Conservation (phyloP, 768 basidiomycete genomes). For the Rhodotorula diobovata region DNA sequence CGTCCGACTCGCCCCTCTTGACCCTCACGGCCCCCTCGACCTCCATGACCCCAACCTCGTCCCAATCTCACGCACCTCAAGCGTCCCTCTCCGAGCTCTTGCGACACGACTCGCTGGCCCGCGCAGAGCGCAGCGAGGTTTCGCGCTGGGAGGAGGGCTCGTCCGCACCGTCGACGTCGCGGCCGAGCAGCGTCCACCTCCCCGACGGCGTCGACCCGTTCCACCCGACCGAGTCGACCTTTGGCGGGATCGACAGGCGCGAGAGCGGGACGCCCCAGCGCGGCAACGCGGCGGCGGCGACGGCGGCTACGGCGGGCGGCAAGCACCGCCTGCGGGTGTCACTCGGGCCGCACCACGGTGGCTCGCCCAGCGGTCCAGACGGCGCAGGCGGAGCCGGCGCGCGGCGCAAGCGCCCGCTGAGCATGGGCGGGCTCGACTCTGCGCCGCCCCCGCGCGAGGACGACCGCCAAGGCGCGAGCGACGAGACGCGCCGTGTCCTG, state of each 20-base stretch:
- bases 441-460: neutral
- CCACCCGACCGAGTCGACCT: slow-evolving; percentile 16
- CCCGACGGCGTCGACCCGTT: slow-evolving; percentile 8
- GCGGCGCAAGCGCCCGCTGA: slow-evolving; percentile 9
- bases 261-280: neutral
- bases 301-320: no score
- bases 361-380: neutral
- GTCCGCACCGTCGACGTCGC: neutral
- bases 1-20: neutral
- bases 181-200: neutral
- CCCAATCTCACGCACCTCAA: neutral
- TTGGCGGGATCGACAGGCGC: slow-evolving; percentile 23
- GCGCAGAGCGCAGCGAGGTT: slow-evolving; percentile 7
- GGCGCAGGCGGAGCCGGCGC: neutral
- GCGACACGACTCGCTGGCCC: slow-evolving; percentile 2
- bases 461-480: neutral
- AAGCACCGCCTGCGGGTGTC: neutral
- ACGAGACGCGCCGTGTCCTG: neutral
- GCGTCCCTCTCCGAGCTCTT: slow-evolving; percentile 18
- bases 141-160: slow-evolving; percentile 1
- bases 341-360: neutral
- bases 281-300: no score
- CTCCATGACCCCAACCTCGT: neutral
- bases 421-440: slow-evolving; percentile 19
- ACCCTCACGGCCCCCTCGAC: no score